Conservation (phyloP, 148 eudicot species). For the Nepenthes gracilis region DNA sequence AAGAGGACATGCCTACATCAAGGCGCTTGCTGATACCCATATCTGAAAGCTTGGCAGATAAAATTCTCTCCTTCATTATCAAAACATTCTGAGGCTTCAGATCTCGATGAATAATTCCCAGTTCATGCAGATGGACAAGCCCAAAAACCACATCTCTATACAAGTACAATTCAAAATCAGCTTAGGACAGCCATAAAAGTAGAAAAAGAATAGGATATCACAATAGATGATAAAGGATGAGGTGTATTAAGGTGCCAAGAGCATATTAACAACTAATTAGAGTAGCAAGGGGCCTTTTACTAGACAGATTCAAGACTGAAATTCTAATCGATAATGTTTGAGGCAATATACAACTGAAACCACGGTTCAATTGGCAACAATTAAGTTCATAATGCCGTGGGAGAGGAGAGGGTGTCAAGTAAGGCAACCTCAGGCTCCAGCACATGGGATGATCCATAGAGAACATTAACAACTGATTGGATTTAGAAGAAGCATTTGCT, state of each 20-base stretch:
- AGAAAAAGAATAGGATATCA: background rate
- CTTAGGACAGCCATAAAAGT: background rate
- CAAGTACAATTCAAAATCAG: background rate
- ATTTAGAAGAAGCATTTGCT: too few species aligned
- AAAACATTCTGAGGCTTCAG: slow-evolving; percentile 90
- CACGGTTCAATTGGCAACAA: too few species aligned
- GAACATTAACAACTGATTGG: too few species aligned
- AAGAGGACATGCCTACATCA: slow-evolving; percentile 62
- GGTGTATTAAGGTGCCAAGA: background rate
- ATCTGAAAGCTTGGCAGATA: slow-evolving; percentile 82
- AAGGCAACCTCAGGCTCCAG: too few species aligned
- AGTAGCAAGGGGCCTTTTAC: too few species aligned
- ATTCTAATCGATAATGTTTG: too few species aligned
- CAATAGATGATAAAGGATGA: background rate
- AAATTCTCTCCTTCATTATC: slow-evolving; percentile 49
- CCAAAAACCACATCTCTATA: slow-evolving; percentile 83
- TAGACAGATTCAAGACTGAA: too few species aligned
- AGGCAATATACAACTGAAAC: too few species aligned
- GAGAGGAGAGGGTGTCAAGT: too few species aligned
- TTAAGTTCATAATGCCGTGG: too few species aligned
- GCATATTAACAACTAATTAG: too few species aligned
- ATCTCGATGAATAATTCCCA: slow-evolving; percentile 86
- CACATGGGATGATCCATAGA: too few species aligned
- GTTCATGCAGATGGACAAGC: slow-evolving; percentile 79
- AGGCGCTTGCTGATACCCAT: slow-evolving; percentile 99